A percentile compares a stretch with the other conserved stretches of the same genome.
phyloP scores from a whole-genome alignment of 805 yeast genomes.

The Brettanomyces naardenensis region DNA sequence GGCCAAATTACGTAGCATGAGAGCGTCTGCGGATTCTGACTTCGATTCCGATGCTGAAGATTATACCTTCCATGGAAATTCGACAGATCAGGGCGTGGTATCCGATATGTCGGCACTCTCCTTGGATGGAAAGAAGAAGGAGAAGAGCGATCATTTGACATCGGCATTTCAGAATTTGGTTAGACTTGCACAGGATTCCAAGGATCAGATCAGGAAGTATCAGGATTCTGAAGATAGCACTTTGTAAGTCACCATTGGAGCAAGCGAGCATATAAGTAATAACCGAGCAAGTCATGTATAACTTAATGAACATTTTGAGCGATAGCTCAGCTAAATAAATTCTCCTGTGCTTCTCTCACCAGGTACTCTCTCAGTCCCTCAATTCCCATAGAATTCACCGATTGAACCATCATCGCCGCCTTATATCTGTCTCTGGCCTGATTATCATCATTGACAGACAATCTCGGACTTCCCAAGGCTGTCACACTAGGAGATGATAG shows the following conservation, averaged over 20 bases:
- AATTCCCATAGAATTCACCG: not conserved
- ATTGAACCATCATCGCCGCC: not conserved
- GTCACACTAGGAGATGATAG: constrained; percentile 1
- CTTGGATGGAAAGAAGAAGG: constrained; percentile 1
- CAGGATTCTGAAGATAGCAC: constrained; percentile 18
- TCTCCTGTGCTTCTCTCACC: not conserved
- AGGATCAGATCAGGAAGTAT: constrained; percentile 21
- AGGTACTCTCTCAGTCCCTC: not conserved
- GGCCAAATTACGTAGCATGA: constrained; percentile 56
- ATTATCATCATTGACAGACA: not conserved
- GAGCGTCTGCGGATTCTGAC: constrained; percentile 41
- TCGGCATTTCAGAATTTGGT: constrained; percentile 25
- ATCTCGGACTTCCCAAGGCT: not conserved
- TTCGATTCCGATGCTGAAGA: constrained; percentile 27
- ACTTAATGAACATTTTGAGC: too few relatives aligned
- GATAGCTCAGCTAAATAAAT: not conserved
- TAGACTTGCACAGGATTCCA: constrained; percentile 24
- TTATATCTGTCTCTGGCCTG: not conserved
- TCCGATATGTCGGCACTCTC: constrained; percentile 15
- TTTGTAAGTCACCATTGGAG: too few relatives aligned
- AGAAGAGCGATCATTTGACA: constrained; percentile 21
- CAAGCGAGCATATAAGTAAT: not conserved
- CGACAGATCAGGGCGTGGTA: constrained; percentile 37
- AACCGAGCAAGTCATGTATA: not conserved
- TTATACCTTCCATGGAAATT: constrained; percentile 24